Conservation (phyloP, 2,329 filamentous ascomycete genomes). For the Fusarium bulbicola region DNA sequence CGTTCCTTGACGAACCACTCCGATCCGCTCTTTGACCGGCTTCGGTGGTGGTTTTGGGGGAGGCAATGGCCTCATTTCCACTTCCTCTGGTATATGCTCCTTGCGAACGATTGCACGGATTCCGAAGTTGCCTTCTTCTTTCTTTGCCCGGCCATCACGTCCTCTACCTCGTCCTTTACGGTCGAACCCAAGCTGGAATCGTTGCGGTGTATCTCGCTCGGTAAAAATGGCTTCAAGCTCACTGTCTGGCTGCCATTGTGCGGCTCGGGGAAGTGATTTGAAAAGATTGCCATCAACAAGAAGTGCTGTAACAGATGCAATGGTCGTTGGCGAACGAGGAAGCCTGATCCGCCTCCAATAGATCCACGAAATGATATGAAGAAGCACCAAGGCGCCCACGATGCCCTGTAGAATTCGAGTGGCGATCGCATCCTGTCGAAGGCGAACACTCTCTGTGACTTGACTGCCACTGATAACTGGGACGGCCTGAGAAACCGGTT, state of each 20-base stretch:
- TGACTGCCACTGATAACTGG: slow-evolving; percentile 33
- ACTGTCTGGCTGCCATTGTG: slow-evolving; percentile 37
- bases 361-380: slow-evolving; percentile 44
- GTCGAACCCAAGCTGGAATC: slow-evolving; percentile 36
- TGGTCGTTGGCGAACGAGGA: slow-evolving; percentile 45
- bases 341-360: slow-evolving; percentile 40
- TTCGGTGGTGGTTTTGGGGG: slow-evolving; percentile 21
- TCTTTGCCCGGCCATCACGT: slow-evolving; percentile 26
- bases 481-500: slow-evolving; percentile 37
- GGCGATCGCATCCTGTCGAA: slow-evolving; percentile 44
- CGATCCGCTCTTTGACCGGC: slow-evolving; percentile 22
- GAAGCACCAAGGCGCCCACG: slow-evolving; percentile 41
- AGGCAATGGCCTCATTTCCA: slow-evolving; percentile 38
- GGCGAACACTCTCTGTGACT: slow-evolving; percentile 26
- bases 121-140: slow-evolving; percentile 32
- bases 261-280: slow-evolving; percentile 33
- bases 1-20: slow-evolving; percentile 34
- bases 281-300: slow-evolving; percentile 51
- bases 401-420: slow-evolving; percentile 49
- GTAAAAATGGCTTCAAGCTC: slow-evolving; percentile 31
- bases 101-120: slow-evolving; percentile 27
- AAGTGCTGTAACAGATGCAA: slow-evolving; percentile 50
- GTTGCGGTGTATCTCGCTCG: slow-evolving; percentile 14
- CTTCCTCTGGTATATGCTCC: slow-evolving; percentile 31
- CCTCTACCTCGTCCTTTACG: slow-evolving; percentile 10